Percentiles rank a stretch among this genome's conserved stretches.
phyloP scores from a whole-genome alignment of 805 yeast genomes.

The Candida andamanensis region DNA sequence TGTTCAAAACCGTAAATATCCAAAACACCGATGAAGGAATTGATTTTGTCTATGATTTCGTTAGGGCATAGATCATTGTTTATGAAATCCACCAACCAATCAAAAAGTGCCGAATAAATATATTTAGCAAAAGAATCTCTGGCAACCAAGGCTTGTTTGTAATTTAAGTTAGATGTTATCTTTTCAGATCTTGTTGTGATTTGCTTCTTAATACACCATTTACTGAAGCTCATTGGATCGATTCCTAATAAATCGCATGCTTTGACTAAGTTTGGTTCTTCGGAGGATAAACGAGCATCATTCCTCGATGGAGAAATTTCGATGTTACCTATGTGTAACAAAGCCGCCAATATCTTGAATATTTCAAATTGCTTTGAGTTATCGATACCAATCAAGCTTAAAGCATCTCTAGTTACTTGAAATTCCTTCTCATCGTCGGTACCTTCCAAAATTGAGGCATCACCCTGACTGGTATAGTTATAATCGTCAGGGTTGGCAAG shows the following conservation, averaged over 20 bases:
- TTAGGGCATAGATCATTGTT: constrained; percentile 79
- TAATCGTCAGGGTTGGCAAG: constrained; percentile 64
- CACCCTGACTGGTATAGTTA: constrained; percentile 87
- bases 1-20: constrained; percentile 98
- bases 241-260: constrained; percentile 84
- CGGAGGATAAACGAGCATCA: constrained; percentile 75
- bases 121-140: constrained; percentile 97
- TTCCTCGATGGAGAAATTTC: constrained; percentile 78
- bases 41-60: constrained; percentile 52
- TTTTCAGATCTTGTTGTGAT: constrained; percentile 90
- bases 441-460: constrained; percentile 62
- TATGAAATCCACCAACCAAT: constrained; percentile 87
- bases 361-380: constrained; percentile 56
- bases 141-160: constrained; percentile 81
- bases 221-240: constrained; percentile 66
- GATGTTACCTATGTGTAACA: constrained; percentile 90
- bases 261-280: constrained; percentile 77
- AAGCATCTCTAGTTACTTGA: constrained; percentile 67
- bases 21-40: constrained; percentile 86
- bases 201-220: constrained; percentile 91
- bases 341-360: constrained; percentile 77
- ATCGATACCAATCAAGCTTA: constrained; percentile 71
- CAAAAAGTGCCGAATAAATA: constrained; percentile 86
- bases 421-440: constrained; percentile 83
- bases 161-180: constrained; percentile 76